phyloP scores from a whole-genome alignment of 1,284 basidiomycete species.

The Pisolithus thermaeus region DNA sequence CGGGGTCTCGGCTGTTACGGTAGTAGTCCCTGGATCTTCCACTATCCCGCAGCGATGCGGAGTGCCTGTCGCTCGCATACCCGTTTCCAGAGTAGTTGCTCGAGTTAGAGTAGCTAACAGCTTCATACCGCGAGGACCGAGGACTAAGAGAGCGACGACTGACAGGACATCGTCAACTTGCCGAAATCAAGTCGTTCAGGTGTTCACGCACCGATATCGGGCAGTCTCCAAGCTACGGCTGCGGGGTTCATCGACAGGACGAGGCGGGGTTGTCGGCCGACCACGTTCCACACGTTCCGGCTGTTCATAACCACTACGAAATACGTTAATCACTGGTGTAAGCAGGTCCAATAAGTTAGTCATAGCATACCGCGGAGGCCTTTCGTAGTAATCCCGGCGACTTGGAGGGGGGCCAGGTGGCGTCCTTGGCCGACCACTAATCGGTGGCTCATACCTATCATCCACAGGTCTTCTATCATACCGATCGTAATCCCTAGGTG shows the following conservation, averaged over 20 bases:
- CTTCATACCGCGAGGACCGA: conserved; percentile 42
- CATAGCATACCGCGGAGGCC: conserved; percentile 41
- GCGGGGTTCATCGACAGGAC: conserved; percentile 56
- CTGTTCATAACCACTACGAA: conserved; percentile 40
- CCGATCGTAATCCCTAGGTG: conserved; percentile 52
- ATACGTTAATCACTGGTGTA: neutral
- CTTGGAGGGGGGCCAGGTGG: conserved; percentile 38
- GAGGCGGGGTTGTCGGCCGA: conserved; percentile 49
- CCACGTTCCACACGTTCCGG: conserved; percentile 39
- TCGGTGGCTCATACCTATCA: conserved; percentile 25
- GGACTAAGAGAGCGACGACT: conserved; percentile 73
- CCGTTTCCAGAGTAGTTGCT: conserved; percentile 41
- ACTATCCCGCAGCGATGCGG: conserved; percentile 36
- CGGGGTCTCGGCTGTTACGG: conserved; percentile 47
- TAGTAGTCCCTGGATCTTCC: conserved; percentile 55
- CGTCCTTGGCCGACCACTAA: conserved; percentile 38
- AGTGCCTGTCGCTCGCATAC: conserved; percentile 39
- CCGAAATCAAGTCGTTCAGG: conserved; percentile 1
- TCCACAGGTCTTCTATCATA: conserved; percentile 47
- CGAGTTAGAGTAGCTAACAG: conserved; percentile 33
- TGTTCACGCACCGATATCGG: conserved; percentile 47
- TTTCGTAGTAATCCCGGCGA: conserved; percentile 45
- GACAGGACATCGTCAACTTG: neutral
- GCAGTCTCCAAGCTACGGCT: conserved; percentile 34
- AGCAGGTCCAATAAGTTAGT: neutral